phyloP scores from a whole-genome alignment of 306 rosid species.

The Ormosia emarginata region DNA sequence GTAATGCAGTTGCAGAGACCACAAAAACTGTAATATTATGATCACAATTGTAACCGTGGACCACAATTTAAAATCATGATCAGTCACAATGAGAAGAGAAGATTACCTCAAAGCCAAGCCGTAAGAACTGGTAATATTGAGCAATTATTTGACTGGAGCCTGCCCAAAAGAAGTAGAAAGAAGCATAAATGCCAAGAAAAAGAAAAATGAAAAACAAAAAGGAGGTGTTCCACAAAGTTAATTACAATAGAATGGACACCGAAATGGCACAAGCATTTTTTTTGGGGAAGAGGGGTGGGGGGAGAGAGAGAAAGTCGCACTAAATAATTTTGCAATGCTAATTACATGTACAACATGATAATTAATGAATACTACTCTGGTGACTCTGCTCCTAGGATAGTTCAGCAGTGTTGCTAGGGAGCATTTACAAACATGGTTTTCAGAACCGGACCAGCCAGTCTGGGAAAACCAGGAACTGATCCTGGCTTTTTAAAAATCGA shows the following conservation, averaged over 20 bases:
- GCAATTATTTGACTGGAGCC: conserved; percentile 95
- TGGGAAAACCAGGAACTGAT: too few species aligned
- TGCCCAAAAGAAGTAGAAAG: conserved; percentile 23
- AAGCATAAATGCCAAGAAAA: not conserved
- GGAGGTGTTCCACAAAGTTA: too few species aligned
- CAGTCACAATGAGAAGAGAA: not conserved
- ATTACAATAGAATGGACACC: too few species aligned
- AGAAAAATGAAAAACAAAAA: not conserved
- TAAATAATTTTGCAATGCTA: not conserved
- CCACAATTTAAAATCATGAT: too few species aligned
- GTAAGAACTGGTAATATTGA: conserved; percentile 78
- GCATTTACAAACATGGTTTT: too few species aligned
- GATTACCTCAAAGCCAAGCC: conserved; percentile 79
- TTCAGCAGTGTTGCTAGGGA: not conserved
- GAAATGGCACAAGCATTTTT: not conserved
- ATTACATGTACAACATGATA: not conserved
- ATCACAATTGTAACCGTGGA: too few species aligned
- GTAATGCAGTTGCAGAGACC: too few species aligned
- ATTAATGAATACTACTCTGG: not conserved
- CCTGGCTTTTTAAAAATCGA: too few species aligned
- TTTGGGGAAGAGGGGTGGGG: too few species aligned
- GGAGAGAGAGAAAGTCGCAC: not conserved
- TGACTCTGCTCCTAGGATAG: not conserved
- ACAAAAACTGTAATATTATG: too few species aligned
- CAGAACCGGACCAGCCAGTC: too few species aligned